Base-by-base conservation (phyloP, 352 stramenopile species). In the Phytophthora cryptogea region DNA sequence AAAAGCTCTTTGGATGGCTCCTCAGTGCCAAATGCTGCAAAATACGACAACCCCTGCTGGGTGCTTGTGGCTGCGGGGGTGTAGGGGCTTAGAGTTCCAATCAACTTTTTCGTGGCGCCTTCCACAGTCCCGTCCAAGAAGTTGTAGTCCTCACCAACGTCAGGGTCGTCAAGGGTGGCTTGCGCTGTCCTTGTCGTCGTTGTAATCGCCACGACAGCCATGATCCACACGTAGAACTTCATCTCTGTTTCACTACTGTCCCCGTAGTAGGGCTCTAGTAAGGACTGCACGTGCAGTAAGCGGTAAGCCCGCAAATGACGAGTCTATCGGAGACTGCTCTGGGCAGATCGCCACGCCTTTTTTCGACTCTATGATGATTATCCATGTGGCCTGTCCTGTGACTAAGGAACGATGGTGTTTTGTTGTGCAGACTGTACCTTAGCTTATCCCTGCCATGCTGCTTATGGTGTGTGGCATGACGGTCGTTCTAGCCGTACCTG, bases 1-100 rank as follows among this genome's bases (percentile, higher is more conserved):
- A 81, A 85, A 14, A 85, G 52, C 28, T 51, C 46, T 28, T 76
- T 54, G 14, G 68, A 70, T n/a, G 74, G 74, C 13, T 44, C 49
- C 7, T 65, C 61, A 4, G 74, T 83, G 14, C 44, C 35, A 48
- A 83, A 80, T 23, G 73, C 59, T 35, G 67, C 47, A n/a, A 79
- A 35, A 31, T 59, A 68, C 36, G 39, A 17, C 17, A 41, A 36
- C 8, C 2, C 39, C 27, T 59, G 52, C 26, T 51, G 30, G n/a
- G 32, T 54, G 13, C 8, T 41, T 26, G 32, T 41, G 4, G 32
- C 9, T 28, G n/a, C 10, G 9, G 16, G 10, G n/a, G 28, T 44
- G 6, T 51, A 32, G 27, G 40, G 35, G 52, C 8, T 17, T 4
- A 32, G 27, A 5, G 39, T 43, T 1, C 40, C 52, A 8, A 23